Conservation (phyloP, 495 filamentous ascomycete genomes). For the Hyaloscypha variabilis region DNA sequence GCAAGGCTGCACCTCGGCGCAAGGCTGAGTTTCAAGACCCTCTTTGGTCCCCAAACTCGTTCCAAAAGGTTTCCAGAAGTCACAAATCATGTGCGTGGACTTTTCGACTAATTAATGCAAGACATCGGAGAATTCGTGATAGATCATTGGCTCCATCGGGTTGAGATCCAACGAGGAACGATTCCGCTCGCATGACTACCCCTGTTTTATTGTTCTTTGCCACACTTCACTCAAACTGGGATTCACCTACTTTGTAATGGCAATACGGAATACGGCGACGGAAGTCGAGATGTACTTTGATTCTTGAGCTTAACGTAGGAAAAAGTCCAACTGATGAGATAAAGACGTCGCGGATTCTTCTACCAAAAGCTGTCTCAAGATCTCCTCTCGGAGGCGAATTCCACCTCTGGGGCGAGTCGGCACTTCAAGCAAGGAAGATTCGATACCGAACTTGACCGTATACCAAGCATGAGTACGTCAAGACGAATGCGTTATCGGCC, state of each 20-base stretch:
- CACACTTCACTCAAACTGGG: neutral
- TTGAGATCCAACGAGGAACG: neutral
- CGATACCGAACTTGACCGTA: neutral
- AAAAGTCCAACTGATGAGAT: neutral
- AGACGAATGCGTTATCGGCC: neutral
- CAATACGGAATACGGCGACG: neutral
- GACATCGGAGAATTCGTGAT: neutral
- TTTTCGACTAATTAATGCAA: neutral
- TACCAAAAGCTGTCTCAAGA: neutral
- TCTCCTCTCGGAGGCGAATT: neutral
- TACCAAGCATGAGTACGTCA: neutral
- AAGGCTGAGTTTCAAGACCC: neutral
- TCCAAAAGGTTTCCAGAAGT: neutral
- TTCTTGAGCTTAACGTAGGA: neutral
- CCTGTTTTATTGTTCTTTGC: neutral
- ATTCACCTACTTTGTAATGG: too few species aligned
- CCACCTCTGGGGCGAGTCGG: neutral
- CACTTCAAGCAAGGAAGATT: neutral
- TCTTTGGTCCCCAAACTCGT: neutral
- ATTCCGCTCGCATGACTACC: neutral
- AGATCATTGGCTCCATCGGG: neutral
- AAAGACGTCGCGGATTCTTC: neutral
- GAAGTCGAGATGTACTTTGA: neutral
- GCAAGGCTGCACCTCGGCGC: neutral
- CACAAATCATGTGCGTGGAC: neutral